A percentile compares a stretch with the other conserved stretches of the same genome.
phyloP scores from a whole-genome alignment of 495 filamentous ascomycete species.

The Trichoderma gamsii region DNA sequence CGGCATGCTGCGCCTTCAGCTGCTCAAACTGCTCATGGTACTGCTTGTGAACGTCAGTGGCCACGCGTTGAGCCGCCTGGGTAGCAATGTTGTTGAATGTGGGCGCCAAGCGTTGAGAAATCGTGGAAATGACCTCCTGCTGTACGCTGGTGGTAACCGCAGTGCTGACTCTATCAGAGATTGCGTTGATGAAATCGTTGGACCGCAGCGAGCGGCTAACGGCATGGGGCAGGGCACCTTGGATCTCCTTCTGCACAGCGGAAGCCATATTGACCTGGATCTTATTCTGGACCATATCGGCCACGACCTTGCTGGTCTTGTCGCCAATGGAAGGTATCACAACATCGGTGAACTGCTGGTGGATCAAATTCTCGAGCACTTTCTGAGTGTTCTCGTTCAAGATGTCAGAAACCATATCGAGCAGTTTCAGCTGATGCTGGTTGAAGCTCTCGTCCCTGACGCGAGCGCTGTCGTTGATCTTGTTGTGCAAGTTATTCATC shows the following conservation, averaged over 20 bases:
- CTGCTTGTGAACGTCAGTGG: constrained; percentile 58
- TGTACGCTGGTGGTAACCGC: constrained; percentile 64
- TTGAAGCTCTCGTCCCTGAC: constrained; percentile 34
- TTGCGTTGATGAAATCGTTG: constrained; percentile 57
- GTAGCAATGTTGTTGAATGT: constrained; percentile 50
- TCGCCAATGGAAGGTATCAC: constrained; percentile 53
- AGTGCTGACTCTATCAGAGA: constrained; percentile 64
- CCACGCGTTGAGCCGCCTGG: constrained; percentile 54
- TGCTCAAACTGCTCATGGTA: constrained; percentile 56
- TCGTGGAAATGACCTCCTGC: constrained; percentile 52
- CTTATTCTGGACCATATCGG: constrained; percentile 38
- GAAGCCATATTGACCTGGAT: constrained; percentile 45
- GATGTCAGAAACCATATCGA: constrained; percentile 81
- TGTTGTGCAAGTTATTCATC: constrained; percentile 37
- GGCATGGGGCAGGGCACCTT: constrained; percentile 37
- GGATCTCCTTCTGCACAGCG: constrained; percentile 57
- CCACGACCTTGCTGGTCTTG: constrained; percentile 39
- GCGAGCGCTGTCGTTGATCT: constrained; percentile 33
- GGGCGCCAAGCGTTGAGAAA: constrained; percentile 59
- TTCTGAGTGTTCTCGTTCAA: constrained; percentile 86
- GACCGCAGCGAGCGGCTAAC: constrained; percentile 56
- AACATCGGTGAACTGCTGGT: constrained; percentile 55
- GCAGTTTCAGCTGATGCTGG: constrained; percentile 45
- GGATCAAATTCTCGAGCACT: constrained; percentile 65
- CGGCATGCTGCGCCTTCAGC: constrained; percentile 61